A percentile compares a stretch with the other conserved stretches of the same genome.
These are phyloP conservation scores for Lavandula angustifolia DNA, from an alignment of 257 asterid genomes.

Conservation along the genomic window DNA sequence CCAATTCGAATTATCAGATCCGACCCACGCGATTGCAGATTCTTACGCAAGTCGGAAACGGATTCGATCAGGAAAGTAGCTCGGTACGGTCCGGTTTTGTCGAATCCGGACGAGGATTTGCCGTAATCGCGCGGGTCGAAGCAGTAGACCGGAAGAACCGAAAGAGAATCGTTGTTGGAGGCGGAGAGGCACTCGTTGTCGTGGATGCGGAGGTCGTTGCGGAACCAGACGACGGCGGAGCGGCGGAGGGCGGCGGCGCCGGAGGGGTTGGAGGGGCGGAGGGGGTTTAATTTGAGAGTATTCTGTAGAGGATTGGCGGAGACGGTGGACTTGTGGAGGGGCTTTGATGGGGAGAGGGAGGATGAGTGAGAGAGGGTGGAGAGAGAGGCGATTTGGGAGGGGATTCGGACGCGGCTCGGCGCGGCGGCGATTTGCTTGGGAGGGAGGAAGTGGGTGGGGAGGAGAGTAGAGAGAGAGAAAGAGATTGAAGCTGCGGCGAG, in stretches of 20 bases:
- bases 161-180: conserved; percentile 76
- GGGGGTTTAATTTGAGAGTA: conserved; percentile 56
- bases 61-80: conserved; percentile 81
- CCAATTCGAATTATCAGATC: conserved; percentile 90
- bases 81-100: conserved; percentile 82
- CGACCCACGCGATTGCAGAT: conserved; percentile 77
- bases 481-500: conserved; percentile 74
- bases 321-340: conserved; percentile 49
- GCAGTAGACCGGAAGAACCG: conserved; percentile 88
- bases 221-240: conserved; percentile 88
- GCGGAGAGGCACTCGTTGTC: conserved; percentile 86
- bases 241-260: conserved; percentile 66
- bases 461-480: conserved; percentile 69
- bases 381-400: conserved; percentile 74
- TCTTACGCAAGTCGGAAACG: conserved; percentile 66
- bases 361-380: conserved; percentile 58
- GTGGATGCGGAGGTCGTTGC: conserved; percentile 92
- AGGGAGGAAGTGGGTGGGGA: conserved; percentile 77
- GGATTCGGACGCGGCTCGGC: conserved; percentile 66
- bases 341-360: conserved; percentile 42
- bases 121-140: conserved; percentile 97
- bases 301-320: conserved; percentile 69
- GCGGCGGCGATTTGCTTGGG: conserved; percentile 54
- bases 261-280: conserved; percentile 80
- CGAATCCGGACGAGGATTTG: conserved; percentile 81